Base-by-base conservation (phyloP, 2,329 filamentous ascomycete genomes). In the Hypoxylon sp. region DNA sequence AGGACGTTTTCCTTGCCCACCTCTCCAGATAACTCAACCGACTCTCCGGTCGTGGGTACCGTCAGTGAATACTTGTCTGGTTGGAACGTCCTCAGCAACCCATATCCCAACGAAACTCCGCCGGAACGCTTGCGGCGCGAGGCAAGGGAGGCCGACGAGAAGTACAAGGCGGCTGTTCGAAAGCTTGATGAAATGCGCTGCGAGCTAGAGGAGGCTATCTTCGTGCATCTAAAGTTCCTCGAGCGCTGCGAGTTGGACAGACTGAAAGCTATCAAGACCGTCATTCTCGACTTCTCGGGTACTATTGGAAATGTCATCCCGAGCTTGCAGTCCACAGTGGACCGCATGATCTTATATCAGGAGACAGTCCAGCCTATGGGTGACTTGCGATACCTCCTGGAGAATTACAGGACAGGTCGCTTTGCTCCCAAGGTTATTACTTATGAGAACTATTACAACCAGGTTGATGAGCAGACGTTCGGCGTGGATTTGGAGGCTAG, bases 401-500 rank as follows among this genome's bases (percentile, higher is more conserved):
- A 99, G 82, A 99, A 95, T 78, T 99, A 99, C 81, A 91, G 94
- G 69, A 99, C 96, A 5, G 96, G 96, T 69, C 93, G 91, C 72
- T 99, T 97, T 78, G 89, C 93, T 56, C 96, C 96, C 7, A 94
- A 89, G 75, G 95, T 98, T 28, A 90, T 94, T 50, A 91, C 93
- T 2, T 99, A 99, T 80, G 96, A 99, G 82, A 99, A 98, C 80
- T 99, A 99, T 82, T 99, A 99, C 84, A 98, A 98, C 80, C 94
- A 93, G 72, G 94, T 98, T 23, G 96, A 98, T 79, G 94, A 98
- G 77, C 94, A 98, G 85, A 97, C 93, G 0, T 99, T 98, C 78
- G 96, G 97, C 72, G 94, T 99, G 60, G 97, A 99, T 77, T 88
- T 99, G n/a, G 96, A 99, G 81, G 94, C 95, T 38, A 87, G 96